These are phyloP conservation scores for Chlorella sp. DNA, from an alignment of 139 green algal genomes.

Conservation along the genomic window DNA sequence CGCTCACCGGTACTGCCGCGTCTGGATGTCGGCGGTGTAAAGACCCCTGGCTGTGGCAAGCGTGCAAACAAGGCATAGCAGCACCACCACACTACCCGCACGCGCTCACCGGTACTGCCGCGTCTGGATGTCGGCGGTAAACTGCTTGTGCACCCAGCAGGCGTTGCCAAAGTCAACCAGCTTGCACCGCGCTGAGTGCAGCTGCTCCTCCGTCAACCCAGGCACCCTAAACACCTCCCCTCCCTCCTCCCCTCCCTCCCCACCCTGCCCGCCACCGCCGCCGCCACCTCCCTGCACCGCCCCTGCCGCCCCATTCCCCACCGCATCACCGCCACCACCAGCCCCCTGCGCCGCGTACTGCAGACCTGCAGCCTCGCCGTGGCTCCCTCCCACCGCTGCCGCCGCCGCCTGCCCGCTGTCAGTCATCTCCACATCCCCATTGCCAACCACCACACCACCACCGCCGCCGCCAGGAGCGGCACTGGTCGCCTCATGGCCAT, in stretches of 20 bases:
- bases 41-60: too few relatives aligned
- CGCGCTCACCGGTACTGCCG: constrained; percentile 83
- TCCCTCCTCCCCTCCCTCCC: background rate
- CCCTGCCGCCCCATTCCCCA: too few relatives aligned
- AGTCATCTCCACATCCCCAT: background rate
- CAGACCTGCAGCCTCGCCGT: background rate
- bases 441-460: background rate
- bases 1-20: constrained; percentile 86
- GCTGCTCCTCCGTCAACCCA: background rate
- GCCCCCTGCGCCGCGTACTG: background rate
- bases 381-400: background rate
- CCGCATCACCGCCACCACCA: background rate
- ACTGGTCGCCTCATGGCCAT: constrained; percentile 3
- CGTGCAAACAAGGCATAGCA: too few relatives aligned
- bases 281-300: too few relatives aligned
- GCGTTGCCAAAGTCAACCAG: constrained; percentile 99
- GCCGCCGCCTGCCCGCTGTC: background rate
- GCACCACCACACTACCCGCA: background rate
- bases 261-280: constrained; percentile 1
- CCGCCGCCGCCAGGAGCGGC: background rate
- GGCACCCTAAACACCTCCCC: background rate
- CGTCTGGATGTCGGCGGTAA: constrained; percentile 97
- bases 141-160: constrained; percentile 97
- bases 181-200: constrained; percentile 50
- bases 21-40: constrained; percentile 98